phyloP scores from a whole-genome alignment of 1,284 basidiomycete species.

The Irpex rosettiformis region DNA sequence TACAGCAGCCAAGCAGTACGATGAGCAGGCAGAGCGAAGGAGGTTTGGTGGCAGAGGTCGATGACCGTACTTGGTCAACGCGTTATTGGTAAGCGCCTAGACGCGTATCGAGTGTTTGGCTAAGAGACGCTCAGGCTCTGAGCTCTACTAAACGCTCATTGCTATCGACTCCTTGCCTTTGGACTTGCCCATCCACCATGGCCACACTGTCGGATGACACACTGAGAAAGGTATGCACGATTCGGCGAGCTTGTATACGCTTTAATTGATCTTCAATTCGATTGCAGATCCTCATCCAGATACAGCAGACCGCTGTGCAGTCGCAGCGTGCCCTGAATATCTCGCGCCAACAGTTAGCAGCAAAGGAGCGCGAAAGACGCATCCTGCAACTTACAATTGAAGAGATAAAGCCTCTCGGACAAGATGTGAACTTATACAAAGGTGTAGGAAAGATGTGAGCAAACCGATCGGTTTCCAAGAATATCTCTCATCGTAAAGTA shows the following conservation, averaged over 20 bases:
- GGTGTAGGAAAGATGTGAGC: constrained; percentile 90
- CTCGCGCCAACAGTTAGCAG: constrained; percentile 67
- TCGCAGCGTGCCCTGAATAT: constrained; percentile 75
- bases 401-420: constrained; percentile 63
- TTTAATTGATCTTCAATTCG: neutral
- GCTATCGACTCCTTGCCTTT: neutral
- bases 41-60: neutral
- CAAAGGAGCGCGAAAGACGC: constrained; percentile 82
- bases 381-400: constrained; percentile 86
- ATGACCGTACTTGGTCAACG: constrained; percentile 8
- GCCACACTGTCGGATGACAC: constrained; percentile 83
- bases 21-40: neutral
- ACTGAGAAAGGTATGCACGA: constrained; percentile 63
- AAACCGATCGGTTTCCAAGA: neutral
- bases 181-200: constrained; percentile 40
- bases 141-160: no score
- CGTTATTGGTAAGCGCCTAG: constrained; percentile 6
- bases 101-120: constrained; percentile 2
- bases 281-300: constrained; percentile 83
- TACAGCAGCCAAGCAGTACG: constrained; percentile 3
- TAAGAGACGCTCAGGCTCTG: neutral
- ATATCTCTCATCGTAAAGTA: constrained; percentile 27
- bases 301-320: constrained; percentile 81
- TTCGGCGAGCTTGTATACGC: no score
- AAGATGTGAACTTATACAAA: constrained; percentile 78